A percentile compares a stretch with the other conserved stretches of the same genome.
Evolutionary conservation across 2,329 filamentous ascomycete species (phyloP).

Genomic region (Exophiala sp.): DNA sequence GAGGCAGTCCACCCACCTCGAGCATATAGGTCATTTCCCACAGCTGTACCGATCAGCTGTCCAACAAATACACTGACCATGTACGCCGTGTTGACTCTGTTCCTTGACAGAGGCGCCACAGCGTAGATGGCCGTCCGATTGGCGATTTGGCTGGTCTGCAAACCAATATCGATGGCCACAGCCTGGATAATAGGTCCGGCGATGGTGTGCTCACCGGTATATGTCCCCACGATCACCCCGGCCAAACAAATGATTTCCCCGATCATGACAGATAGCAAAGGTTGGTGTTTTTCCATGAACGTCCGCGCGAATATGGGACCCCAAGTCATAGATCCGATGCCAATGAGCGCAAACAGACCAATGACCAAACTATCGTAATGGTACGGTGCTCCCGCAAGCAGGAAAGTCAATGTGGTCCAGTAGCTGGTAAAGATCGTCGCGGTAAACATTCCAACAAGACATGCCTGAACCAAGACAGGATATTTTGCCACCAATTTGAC

Average conservation of each 20-base stretch:
- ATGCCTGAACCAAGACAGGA: slow-evolving; percentile 67
- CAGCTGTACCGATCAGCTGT: slow-evolving; percentile 67
- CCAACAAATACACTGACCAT: slow-evolving; percentile 75
- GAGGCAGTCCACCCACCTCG: slow-evolving; percentile 54
- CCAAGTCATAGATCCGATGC: slow-evolving; percentile 64
- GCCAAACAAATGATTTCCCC: slow-evolving; percentile 58
- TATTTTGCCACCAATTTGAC: slow-evolving; percentile 60
- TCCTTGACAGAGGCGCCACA: slow-evolving; percentile 69
- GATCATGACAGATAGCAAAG: slow-evolving; percentile 64
- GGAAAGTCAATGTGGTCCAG: slow-evolving; percentile 76
- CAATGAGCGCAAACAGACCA: slow-evolving; percentile 75
- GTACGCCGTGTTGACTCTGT: slow-evolving; percentile 76
- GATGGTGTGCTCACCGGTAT: slow-evolving; percentile 49
- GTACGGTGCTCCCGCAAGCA: slow-evolving; percentile 70
- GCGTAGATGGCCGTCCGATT: slow-evolving; percentile 68
- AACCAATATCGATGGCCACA: slow-evolving; percentile 65
- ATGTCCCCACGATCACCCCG: slow-evolving; percentile 36
- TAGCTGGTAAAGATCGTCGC: slow-evolving; percentile 62
- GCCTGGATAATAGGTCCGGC: slow-evolving; percentile 74
- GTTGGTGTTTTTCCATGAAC: slow-evolving; percentile 63
- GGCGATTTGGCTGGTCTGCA: slow-evolving; percentile 70
- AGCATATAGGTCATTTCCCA: slow-evolving; percentile 57
- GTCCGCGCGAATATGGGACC: slow-evolving; percentile 67
- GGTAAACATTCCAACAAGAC: slow-evolving; percentile 62
- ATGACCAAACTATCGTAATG: slow-evolving; percentile 65